A percentile compares a stretch with the other conserved stretches of the same genome.
Conservation (phyloP, 2,329 filamentous ascomycete genomes). For the Triangularia setosa region DNA sequence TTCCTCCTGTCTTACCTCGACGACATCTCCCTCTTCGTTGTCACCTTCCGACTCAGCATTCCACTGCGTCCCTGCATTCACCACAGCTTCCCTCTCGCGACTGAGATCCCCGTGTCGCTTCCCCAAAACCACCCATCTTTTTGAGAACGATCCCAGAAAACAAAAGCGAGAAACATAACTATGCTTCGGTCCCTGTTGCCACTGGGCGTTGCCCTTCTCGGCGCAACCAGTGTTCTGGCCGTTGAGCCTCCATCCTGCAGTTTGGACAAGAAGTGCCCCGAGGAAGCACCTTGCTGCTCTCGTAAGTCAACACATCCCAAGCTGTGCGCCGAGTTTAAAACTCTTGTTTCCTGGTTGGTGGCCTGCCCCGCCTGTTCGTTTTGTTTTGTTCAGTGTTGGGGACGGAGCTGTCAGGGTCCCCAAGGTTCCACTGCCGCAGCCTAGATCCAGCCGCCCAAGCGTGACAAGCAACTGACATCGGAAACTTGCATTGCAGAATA, state of each 20-base stretch:
- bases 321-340: background rate
- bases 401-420: background rate
- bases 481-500: slow-evolving; percentile 60
- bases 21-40: slow-evolving; percentile 1
- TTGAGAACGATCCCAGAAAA: slow-evolving; percentile 1
- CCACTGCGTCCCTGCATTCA: background rate
- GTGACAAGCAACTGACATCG: slow-evolving; percentile 14
- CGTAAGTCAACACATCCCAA: slow-evolving; percentile 51
- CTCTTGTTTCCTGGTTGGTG: background rate
- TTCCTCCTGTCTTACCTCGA: slow-evolving; percentile 10
- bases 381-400: background rate
- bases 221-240: slow-evolving; percentile 37
- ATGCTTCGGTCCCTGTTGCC: slow-evolving; percentile 29
- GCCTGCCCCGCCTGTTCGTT: background rate
- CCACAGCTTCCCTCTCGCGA: no score
- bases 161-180: background rate
- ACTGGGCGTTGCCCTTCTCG: slow-evolving; percentile 39
- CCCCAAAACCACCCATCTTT: background rate
- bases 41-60: background rate
- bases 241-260: slow-evolving; percentile 40
- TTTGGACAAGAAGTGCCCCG: slow-evolving; percentile 60
- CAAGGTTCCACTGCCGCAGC: slow-evolving; percentile 5
- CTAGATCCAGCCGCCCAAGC: background rate
- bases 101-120: background rate
- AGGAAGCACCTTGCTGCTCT: slow-evolving; percentile 72